Conservation (phyloP, 2,329 filamentous ascomycete genomes). For the Microcera coccophila region DNA sequence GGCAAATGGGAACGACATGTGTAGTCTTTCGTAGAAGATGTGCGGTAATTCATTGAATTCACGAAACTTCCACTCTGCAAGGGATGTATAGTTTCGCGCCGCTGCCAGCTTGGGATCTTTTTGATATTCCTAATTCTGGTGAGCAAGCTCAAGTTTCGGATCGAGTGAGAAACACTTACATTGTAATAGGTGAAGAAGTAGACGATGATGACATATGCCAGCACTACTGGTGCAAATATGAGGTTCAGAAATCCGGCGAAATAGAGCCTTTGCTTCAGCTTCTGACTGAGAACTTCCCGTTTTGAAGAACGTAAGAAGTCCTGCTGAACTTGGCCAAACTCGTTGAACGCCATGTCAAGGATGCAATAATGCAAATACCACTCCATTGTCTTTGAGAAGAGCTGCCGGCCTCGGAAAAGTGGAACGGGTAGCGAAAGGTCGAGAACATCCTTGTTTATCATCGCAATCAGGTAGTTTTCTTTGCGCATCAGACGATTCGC, state of each 20-base stretch:
- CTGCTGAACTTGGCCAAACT: conserved; percentile 79
- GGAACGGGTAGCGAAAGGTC: conserved; percentile 83
- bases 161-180: conserved; percentile 42
- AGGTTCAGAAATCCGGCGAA: conserved; percentile 85
- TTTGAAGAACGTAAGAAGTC: conserved; percentile 82
- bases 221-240: conserved; percentile 78
- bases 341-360: conserved; percentile 90
- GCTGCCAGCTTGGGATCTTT: conserved; percentile 88
- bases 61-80: conserved; percentile 96
- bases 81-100: conserved; percentile 77
- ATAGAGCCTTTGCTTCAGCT: conserved; percentile 71
- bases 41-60: conserved; percentile 97
- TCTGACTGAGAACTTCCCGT: conserved; percentile 72
- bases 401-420: conserved; percentile 70
- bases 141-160: conserved; percentile 1
- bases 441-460: conserved; percentile 95
- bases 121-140: conserved; percentile 70
- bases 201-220: conserved; percentile 80
- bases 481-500: conserved; percentile 94
- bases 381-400: conserved; percentile 85
- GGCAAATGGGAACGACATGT: conserved; percentile 93
- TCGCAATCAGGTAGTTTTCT: conserved; percentile 93
- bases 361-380: conserved; percentile 91
- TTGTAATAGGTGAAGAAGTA: conserved; percentile 97
- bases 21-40: conserved; percentile 81